Evolutionary conservation across 2,329 filamentous ascomycete species (phyloP), one percentile per base, ranked within the genome.

Genomic region (Penicillium hesseltinei): DNA sequence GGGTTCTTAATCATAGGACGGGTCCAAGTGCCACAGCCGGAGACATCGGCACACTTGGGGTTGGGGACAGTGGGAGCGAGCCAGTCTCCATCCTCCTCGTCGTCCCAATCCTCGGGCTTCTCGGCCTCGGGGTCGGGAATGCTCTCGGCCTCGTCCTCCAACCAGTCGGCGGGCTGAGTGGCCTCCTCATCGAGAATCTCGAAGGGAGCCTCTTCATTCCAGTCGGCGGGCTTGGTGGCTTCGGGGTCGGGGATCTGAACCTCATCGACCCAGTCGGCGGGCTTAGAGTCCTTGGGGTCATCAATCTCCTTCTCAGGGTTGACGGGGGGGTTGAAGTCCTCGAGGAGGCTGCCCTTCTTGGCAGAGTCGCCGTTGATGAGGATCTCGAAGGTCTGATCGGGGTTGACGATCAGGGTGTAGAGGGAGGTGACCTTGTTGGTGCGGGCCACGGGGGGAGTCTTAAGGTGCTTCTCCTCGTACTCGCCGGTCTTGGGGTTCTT

Each of bases 401-500:
- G 92, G 78, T 93, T 90, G 75, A 99, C 91, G 69, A 97, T 91
- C 69, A 99, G 84, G 60, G 94, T 97, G 85, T 99, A 99, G 62
- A 99, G 88, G 77, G 93, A 89, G 62, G 90, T 90, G 63, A 91
- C 88, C 88, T 97, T 97, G 81, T 87, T 84, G 71, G 96, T 94
- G 75, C 88, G 89, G 74, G 92, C 92, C 58, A 88, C 84, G 61
- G 94, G 92, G 64, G 93, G 88, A 70, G 84, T 84, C 75, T 85
- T 87, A 64, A 99, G 85, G 81, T 99, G 94, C 88, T 99, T 99
- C 90, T 99, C 94, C 85, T 99, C 93, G 73, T 99, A 99, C 80
- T 97, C 91, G 82, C 93, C 93, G 46, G 92, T 97, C 90, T 96
- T 97, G 75, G 94, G 94, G 87, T 97, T 99, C 90, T 97, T 99